Base-by-base conservation (phyloP, 2,329 filamentous ascomycete species). In the Claviceps pazoutovae region DNA sequence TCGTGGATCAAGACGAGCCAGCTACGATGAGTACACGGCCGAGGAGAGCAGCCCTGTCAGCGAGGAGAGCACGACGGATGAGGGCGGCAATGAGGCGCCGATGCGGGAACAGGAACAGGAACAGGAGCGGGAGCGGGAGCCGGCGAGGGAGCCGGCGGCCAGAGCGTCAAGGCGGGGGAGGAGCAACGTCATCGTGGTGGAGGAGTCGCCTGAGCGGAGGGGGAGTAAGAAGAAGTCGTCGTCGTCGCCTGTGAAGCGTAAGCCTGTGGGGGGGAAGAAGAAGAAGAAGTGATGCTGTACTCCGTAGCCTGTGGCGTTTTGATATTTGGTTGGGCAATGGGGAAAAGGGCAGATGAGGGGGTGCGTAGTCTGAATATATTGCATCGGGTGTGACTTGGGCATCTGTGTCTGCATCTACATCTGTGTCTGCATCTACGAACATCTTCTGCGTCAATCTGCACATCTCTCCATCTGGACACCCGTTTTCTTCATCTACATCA, bases 161-260 rank as follows among this genome's bases (percentile, higher is more conserved):
- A 42, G 26, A 19, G 8, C 39, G 26, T 36, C 39, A 8, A 48
- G 48, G 17, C 57, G 58, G 48, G 55, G 62, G 21, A 62, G 64
- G 55, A 62, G 61, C n/a, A 66, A 68, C 48, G 65, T 67, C 41
- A 67, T 71, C 16, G 62, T 71, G 8, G 68, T 71, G 6, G 67
- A 71, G 53, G 66, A 65, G 45, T 62, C 61, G 30, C 58, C 62
- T 16, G 62, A 64, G 48, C 60, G 61, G 26, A 62, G 64, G 14
- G 51, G 66, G 58, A 56, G 63, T 58, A 68, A 66, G 59, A 74
- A 72, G 64, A 71, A 69, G 56, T 61, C 67, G 54, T 64, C 67
- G 54, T 64, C 70, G 42, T 64, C 69, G n/a, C 64, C 69, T 17
- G 56, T 61, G n/a, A 73, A 73, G 60, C 64, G 67, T 56, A 74